These are phyloP conservation scores for Panicum miliaceum DNA, from an alignment of 176 grass and related monocot genomes.

Conservation along the genomic window DNA sequence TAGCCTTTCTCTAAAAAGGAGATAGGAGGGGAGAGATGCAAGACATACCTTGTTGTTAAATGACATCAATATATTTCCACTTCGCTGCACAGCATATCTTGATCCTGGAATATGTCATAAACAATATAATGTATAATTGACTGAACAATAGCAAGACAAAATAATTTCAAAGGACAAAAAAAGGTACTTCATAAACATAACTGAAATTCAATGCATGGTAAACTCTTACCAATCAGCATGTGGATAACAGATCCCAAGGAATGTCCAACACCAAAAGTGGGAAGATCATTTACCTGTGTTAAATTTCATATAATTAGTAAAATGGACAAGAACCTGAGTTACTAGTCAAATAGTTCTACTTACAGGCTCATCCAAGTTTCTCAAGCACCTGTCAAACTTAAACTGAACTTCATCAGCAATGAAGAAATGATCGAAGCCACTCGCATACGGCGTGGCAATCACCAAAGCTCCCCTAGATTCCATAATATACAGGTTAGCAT, in stretches of 20 bases:
- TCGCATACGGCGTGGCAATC: conserved; percentile 87
- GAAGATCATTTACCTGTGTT: conserved; percentile 79
- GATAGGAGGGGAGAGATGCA: background rate
- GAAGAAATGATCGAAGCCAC: conserved; percentile 96
- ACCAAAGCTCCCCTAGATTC: conserved; percentile 86
- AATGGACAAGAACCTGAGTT: conserved; percentile 9
- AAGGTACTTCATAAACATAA: conserved; percentile 14
- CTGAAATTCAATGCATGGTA: background rate
- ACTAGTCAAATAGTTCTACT: conserved; percentile 37
- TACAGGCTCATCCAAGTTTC: conserved; percentile 73
- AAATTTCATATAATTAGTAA: conserved; percentile 29
- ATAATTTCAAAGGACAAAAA: background rate
- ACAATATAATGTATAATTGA: conserved; percentile 22
- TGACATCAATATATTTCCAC: conserved; percentile 87
- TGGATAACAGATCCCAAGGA: conserved; percentile 91
- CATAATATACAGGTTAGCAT: conserved; percentile 19
- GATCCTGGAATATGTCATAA: conserved; percentile 59
- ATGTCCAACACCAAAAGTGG: conserved; percentile 93
- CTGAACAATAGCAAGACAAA: background rate
- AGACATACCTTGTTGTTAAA: conserved; percentile 93
- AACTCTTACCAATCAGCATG: conserved; percentile 77
- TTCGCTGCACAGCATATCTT: conserved; percentile 89
- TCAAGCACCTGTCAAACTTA: conserved; percentile 94
- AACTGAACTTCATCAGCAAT: conserved; percentile 93
- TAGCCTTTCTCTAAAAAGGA: background rate